These are phyloP conservation scores for Penicillium sp. DNA, from an alignment of 2,329 filamentous ascomycete genomes.

Conservation along the genomic window DNA sequence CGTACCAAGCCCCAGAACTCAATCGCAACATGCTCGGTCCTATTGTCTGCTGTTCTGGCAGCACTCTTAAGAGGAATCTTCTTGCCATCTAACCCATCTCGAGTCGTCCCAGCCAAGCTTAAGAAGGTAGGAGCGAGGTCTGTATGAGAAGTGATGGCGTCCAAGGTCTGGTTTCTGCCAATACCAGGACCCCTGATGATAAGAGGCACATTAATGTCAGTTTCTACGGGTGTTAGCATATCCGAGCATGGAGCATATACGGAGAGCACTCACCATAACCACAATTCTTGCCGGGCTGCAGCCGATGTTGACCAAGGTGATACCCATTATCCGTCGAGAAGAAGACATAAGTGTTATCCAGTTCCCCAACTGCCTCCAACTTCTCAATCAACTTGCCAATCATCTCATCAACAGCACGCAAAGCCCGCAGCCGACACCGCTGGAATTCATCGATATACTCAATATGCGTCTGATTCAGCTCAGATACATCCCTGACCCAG, in stretches of 20 bases:
- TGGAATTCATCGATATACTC: conserved; percentile 53
- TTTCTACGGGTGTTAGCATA: conserved; percentile 18
- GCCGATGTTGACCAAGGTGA: conserved; percentile 56
- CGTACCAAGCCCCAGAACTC: conserved; percentile 54
- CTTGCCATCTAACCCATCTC: conserved; percentile 54
- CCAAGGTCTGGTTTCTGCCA: conserved; percentile 37
- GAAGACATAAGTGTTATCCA: conserved; percentile 56
- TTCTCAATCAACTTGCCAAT: conserved; percentile 44
- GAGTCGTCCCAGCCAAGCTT: conserved; percentile 35
- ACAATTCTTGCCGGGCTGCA: conserved; percentile 56
- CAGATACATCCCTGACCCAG: conserved; percentile 45
- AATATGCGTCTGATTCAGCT: conserved; percentile 45
- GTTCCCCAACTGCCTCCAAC: conserved; percentile 39
- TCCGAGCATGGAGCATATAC: neutral
- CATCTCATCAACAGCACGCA: conserved; percentile 55
- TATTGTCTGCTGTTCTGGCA: conserved; percentile 22
- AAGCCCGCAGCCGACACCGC: conserved; percentile 46
- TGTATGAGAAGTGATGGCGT: conserved; percentile 58
- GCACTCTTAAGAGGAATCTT: conserved; percentile 46
- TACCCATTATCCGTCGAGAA: conserved; percentile 59
- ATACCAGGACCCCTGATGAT: conserved; percentile 58
- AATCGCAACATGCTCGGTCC: conserved; percentile 54
- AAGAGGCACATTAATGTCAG: conserved; percentile 56
- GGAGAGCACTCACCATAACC: conserved; percentile 48
- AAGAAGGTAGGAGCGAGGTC: conserved; percentile 62